Percentiles rank a stretch among this genome's conserved stretches.
Conservation (phyloP, 1,139 yeast species). For the Suhomyces anneliseae region DNA sequence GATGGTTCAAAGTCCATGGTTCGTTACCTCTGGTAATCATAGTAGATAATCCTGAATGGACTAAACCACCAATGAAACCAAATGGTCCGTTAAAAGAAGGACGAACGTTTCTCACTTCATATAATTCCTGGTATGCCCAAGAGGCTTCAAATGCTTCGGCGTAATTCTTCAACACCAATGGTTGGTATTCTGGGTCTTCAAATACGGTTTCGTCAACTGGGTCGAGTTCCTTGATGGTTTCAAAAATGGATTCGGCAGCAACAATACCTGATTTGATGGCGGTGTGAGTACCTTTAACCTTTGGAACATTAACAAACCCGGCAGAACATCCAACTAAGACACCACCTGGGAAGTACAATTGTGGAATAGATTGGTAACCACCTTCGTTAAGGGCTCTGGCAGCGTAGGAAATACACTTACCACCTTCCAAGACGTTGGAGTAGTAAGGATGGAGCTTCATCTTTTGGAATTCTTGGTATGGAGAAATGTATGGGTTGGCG, state of each 20-base stretch:
- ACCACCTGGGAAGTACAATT: slow-evolving; percentile 92
- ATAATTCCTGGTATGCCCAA: slow-evolving; percentile 83
- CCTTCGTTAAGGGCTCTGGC: slow-evolving; percentile 97
- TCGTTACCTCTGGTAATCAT: slow-evolving; percentile 71
- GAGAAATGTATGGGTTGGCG: slow-evolving; percentile 89
- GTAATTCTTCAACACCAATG: slow-evolving; percentile 56
- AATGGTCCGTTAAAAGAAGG: slow-evolving; percentile 80
- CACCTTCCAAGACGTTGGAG: slow-evolving; percentile 73
- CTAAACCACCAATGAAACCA: slow-evolving; percentile 77
- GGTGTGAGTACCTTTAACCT: slow-evolving; percentile 96
- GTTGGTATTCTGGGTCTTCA: slow-evolving; percentile 33
- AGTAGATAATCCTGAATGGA: slow-evolving; percentile 84
- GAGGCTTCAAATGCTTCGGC: slow-evolving; percentile 67
- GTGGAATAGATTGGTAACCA: slow-evolving; percentile 89
- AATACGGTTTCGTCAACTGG: slow-evolving; percentile 52
- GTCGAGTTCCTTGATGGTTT: slow-evolving; percentile 49
- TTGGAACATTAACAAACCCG: slow-evolving; percentile 95
- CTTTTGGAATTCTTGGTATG: slow-evolving; percentile 92
- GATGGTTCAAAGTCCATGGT: slow-evolving; percentile 85
- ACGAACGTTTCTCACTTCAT: slow-evolving; percentile 82
- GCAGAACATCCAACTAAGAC: slow-evolving; percentile 92
- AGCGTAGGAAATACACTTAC: slow-evolving; percentile 89
- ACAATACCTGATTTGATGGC: slow-evolving; percentile 94
- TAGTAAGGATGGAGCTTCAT: slow-evolving; percentile 92
- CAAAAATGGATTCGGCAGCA: slow-evolving; percentile 84